Evolutionary conservation across 2,329 filamentous ascomycete species (phyloP).

Genomic region (Capronia coronata): DNA sequence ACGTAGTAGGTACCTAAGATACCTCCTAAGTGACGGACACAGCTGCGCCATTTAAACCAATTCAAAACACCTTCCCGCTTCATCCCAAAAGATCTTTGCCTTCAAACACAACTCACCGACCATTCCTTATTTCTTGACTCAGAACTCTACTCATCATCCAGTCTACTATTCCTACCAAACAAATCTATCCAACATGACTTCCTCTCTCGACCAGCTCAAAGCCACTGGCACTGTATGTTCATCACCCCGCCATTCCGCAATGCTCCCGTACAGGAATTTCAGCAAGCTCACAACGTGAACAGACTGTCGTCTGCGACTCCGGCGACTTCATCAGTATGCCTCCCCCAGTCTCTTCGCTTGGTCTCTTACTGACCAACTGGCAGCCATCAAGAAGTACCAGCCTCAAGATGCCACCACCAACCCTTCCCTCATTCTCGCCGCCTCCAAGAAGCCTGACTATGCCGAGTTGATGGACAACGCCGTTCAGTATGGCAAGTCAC

Average conservation of each 20-base stretch:
- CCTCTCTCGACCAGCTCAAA: constrained; percentile 94
- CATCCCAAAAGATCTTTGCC: background rate
- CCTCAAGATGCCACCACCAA: constrained; percentile 99
- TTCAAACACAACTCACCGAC: constrained; percentile 1
- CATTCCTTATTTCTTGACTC: background rate
- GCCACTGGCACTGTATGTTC: constrained; percentile 83
- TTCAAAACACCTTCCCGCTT: constrained; percentile 1
- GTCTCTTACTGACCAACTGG: constrained; percentile 31
- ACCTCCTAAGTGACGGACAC: background rate
- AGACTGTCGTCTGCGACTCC: constrained; percentile 96
- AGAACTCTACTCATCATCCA: background rate
- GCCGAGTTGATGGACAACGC: constrained; percentile 83
- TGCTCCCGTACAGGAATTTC: constrained; percentile 1
- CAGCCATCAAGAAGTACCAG: constrained; percentile 98
- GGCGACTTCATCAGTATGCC: constrained; percentile 76
- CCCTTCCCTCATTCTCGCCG: constrained; percentile 95
- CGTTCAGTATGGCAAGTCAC: constrained; percentile 75
- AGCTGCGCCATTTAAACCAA: constrained; percentile 3
- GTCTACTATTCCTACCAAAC: too few relatives aligned
- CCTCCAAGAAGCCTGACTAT: constrained; percentile 97
- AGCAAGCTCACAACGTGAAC: constrained; percentile 23
- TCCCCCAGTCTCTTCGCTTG: constrained; percentile 7
- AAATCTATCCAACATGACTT: constrained; percentile 72
- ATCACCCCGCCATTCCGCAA: constrained; percentile 10
- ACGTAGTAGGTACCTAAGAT: too few relatives aligned